Evolutionary conservation across 352 stramenopile species (phyloP), one percentile per base, ranked within the genome.

Genomic region (Pythium angustatum): DNA sequence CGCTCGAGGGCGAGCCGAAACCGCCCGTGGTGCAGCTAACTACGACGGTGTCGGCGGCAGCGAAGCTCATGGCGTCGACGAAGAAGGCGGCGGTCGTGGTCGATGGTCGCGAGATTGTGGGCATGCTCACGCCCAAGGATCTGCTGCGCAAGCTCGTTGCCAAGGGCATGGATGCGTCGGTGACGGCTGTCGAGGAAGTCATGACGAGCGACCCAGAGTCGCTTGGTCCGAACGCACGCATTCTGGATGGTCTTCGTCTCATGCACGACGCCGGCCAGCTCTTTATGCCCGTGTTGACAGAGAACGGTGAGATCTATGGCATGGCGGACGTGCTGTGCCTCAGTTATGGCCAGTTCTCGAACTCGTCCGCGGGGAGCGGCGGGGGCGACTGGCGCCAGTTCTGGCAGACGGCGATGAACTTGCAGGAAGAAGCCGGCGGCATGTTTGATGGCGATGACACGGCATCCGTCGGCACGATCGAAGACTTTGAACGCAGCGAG

Each of bases 301-400:
- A 90, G 44, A 80, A 67, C n/a, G 83, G 84, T 11, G 85, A 94
- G 36, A 88, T 96, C 21, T 75, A 88, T 21, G 87, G 87, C 51
- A 96, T 96, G 87, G 87, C 83, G 0, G 87, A 96, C 62, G 87
- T 96, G 56, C 76, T 96, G 49, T 94, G 85, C 30, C 58, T 96
- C 60, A 96, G 85, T 59, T 96, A 94, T 49, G 84, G 85, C 12
- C 87, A 96, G 73, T 96, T 96, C 64, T 82, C 85, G 19, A 92
- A 86, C 55, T 90, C 87, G 8, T 86, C 81, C n/a, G 74, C 76
- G 52, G 82, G 81, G 22, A 83, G 66, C 26, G 83, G 75, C 1
- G 87, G 86, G 41, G 86, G 86, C 22, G 88, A 95, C 66, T 96
- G 88, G 88, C 76, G 84, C 21, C 83, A 93, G 62, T 96, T 96